A percentile compares a stretch with the other conserved stretches of the same genome.
Conservation (phyloP, 2,329 filamentous ascomycete genomes). For the Fusarium longipes region DNA sequence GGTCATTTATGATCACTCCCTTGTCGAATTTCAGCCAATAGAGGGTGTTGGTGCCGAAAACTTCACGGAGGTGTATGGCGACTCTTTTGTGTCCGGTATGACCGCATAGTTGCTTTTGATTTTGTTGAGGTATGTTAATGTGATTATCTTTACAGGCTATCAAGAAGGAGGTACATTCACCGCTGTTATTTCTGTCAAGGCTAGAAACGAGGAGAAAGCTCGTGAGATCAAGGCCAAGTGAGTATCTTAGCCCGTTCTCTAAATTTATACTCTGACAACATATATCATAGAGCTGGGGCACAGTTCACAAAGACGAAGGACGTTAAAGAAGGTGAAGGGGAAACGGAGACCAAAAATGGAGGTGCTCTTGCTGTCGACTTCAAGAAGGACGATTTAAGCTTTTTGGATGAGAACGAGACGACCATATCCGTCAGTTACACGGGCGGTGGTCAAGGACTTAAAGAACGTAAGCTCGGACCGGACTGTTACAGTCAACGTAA, state of each 20-base stretch:
- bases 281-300: neutral
- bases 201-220: neutral
- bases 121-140: too few relatives aligned
- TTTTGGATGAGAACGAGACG: slow-evolving; percentile 22
- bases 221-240: slow-evolving; percentile 1
- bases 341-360: too few relatives aligned
- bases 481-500: neutral
- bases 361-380: too few relatives aligned
- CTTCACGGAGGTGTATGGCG: slow-evolving; percentile 5
- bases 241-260: neutral
- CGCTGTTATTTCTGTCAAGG: slow-evolving; percentile 12
- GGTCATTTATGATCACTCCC: slow-evolving; percentile 7
- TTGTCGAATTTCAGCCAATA: neutral
- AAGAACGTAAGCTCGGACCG: neutral
- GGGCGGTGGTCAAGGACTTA: slow-evolving; percentile 15
- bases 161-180: slow-evolving; percentile 13
- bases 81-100: slow-evolving; percentile 14
- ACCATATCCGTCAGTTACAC: slow-evolving; percentile 20
- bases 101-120: too few relatives aligned
- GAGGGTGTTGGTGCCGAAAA: neutral
- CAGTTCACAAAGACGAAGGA: too few relatives aligned
- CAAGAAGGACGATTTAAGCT: too few relatives aligned
- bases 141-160: neutral
- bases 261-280: too few relatives aligned
- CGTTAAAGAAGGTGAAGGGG: too few relatives aligned